Evolutionary conservation across 306 rosid genomes (phyloP).

Genomic region (Glycine tomentella): DNA sequence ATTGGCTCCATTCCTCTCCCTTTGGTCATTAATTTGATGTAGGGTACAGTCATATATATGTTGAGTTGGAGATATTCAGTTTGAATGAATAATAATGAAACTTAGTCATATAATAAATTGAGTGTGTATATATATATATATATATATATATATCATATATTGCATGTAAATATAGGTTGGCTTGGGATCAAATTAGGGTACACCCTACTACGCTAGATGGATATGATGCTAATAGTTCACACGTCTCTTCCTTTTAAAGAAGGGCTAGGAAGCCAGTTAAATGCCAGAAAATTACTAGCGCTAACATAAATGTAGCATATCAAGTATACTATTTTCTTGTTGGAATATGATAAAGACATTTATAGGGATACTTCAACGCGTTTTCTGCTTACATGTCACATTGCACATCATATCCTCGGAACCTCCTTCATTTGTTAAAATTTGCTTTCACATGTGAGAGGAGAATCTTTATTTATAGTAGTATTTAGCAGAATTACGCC

Average conservation of each 20-base stretch:
- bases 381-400: slow-evolving; percentile 49
- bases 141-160: background rate
- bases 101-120: slow-evolving; percentile 34
- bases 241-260: slow-evolving; percentile 54
- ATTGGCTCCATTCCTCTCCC: slow-evolving; percentile 54
- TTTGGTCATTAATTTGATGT: slow-evolving; percentile 37
- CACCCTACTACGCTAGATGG: slow-evolving; percentile 33
- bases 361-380: slow-evolving; percentile 43
- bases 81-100: slow-evolving; percentile 35
- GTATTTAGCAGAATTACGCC: slow-evolving; percentile 34
- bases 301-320: slow-evolving; percentile 35
- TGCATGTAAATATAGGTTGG: slow-evolving; percentile 24
- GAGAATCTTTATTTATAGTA: background rate
- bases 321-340: slow-evolving; percentile 20
- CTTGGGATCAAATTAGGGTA: slow-evolving; percentile 39
- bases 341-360: slow-evolving; percentile 32
- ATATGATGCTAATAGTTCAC: slow-evolving; percentile 45
- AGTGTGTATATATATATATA: no score
- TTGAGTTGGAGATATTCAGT: background rate
- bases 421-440: slow-evolving; percentile 19
- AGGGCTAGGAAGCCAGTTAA: slow-evolving; percentile 48
- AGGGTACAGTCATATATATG: slow-evolving; percentile 40
- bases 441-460: slow-evolving; percentile 55
- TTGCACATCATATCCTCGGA: slow-evolving; percentile 20
- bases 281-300: slow-evolving; percentile 34